phyloP scores from a whole-genome alignment of 2,329 filamentous ascomycete genomes.

The Diaporthe sp. region DNA sequence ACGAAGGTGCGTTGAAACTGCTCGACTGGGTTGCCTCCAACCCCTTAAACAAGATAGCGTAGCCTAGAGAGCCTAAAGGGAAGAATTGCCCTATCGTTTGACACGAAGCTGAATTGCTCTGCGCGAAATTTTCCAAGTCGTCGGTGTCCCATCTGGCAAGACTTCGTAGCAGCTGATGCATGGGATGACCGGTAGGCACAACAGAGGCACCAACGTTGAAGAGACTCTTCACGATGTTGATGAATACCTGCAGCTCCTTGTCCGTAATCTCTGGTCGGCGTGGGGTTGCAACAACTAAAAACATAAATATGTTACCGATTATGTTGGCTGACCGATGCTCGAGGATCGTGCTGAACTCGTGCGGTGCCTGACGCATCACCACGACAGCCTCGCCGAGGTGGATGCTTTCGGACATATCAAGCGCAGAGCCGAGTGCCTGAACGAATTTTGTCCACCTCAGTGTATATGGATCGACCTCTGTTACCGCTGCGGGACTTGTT shows the following conservation, averaged over 20 bases:
- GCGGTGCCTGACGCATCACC: slow-evolving; percentile 30
- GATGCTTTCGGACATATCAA: not conserved
- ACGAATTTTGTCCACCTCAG: not conserved
- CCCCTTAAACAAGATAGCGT: not conserved
- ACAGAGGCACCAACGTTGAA: not conserved
- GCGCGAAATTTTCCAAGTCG: not conserved
- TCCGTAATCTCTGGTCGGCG: not conserved
- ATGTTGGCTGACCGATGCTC: slow-evolving; percentile 9
- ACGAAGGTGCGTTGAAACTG: too few relatives aligned
- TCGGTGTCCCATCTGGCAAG: not conserved
- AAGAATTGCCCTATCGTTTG: not conserved
- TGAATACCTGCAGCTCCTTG: not conserved
- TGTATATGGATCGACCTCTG: not conserved
- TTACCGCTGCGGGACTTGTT: not conserved
- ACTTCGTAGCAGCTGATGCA: not conserved
- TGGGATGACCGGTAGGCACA: not conserved
- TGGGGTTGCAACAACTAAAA: slow-evolving; percentile 13
- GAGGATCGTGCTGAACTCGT: slow-evolving; percentile 26
- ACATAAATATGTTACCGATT: slow-evolving; percentile 8
- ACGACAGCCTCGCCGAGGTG: slow-evolving; percentile 12
- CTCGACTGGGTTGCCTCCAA: not conserved
- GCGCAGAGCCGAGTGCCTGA: not conserved
- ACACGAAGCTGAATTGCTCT: not conserved
- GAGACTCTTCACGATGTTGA: not conserved
- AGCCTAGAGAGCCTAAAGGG: too few relatives aligned